Conservation (phyloP, 352 stramenopile species). For the Phytophthora colocasiae region DNA sequence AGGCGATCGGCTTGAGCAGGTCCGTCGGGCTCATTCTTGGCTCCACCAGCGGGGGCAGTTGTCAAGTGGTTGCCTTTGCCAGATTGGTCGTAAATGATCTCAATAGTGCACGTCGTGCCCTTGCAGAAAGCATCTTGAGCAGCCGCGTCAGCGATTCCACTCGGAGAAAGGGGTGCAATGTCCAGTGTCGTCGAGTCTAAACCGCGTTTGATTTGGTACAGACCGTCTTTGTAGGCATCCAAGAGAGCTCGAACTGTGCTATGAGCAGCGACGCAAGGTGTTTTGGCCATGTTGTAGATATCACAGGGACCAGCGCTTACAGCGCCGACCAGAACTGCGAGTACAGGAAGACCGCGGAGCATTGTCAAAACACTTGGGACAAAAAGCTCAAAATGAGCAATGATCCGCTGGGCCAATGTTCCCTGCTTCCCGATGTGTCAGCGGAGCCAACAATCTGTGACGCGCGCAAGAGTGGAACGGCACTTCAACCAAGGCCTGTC, state of each 20-base stretch:
- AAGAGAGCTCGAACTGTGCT: conserved; percentile 30
- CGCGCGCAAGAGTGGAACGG: too few species aligned
- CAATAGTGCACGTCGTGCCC: conserved; percentile 19
- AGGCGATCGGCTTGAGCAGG: conserved; percentile 21
- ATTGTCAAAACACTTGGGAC: conserved; percentile 11
- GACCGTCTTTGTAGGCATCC: conserved; percentile 9
- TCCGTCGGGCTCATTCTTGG: conserved; percentile 24
- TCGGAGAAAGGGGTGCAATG: conserved; percentile 13
- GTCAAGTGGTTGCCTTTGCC: conserved; percentile 33
- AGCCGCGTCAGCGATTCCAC: conserved; percentile 21
- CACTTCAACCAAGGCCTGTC: too few species aligned
- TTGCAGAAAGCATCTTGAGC: conserved; percentile 31
- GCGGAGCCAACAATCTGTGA: too few species aligned
- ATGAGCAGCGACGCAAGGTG: conserved; percentile 31
- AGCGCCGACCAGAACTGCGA: conserved; percentile 17
- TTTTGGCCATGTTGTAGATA: conserved; percentile 30
- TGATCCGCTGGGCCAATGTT: neutral
- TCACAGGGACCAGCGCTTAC: conserved; percentile 27
- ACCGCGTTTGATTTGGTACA: conserved; percentile 33
- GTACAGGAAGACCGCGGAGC: conserved; percentile 20
- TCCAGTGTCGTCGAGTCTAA: conserved; percentile 22
- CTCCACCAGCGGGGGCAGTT: conserved; percentile 25
- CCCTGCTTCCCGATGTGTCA: too few species aligned
- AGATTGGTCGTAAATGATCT: conserved; percentile 38
- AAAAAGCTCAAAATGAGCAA: conserved; percentile 12